Percentiles rank a stretch among this genome's conserved stretches.
Conservation (phyloP, 2,329 filamentous ascomycete species). For the Epichloe coenophiala region DNA sequence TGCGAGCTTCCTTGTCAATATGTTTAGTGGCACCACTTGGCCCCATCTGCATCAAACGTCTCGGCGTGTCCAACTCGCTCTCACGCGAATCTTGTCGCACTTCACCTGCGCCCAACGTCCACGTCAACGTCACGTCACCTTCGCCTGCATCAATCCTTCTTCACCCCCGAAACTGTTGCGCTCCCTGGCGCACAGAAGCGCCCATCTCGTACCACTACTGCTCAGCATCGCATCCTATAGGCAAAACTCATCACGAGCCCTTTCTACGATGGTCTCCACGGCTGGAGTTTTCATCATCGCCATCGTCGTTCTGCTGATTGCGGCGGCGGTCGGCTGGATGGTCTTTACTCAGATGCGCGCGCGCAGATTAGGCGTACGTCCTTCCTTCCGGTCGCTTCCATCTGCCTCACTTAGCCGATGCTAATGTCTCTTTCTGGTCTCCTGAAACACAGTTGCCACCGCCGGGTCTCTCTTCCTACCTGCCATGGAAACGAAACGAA, state of each 20-base stretch:
- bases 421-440: neutral
- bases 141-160: no score
- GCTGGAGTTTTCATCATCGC: conserved; percentile 61
- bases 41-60: neutral
- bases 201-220: neutral
- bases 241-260: neutral
- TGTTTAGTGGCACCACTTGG: no score
- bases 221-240: neutral
- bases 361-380: conserved; percentile 52
- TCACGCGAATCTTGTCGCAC: no score
- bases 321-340: conserved; percentile 50
- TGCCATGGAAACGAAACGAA: conserved; percentile 51
- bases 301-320: conserved; percentile 47
- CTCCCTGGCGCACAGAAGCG: neutral
- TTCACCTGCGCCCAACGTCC: neutral
- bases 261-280: conserved; percentile 37
- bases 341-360: conserved; percentile 61
- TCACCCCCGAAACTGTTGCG: no score
- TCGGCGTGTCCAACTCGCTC: neutral
- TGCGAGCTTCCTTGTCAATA: no score
- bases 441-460: conserved; percentile 44
- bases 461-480: conserved; percentile 52
- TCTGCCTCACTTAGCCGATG: neutral
- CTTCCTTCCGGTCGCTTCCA: neutral
- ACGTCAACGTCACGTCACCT: neutral